Evolutionary conservation across 2,329 filamentous ascomycete species (phyloP), one percentile per base, ranked within the genome.

Genomic region (Aspergillus jensenii): DNA sequence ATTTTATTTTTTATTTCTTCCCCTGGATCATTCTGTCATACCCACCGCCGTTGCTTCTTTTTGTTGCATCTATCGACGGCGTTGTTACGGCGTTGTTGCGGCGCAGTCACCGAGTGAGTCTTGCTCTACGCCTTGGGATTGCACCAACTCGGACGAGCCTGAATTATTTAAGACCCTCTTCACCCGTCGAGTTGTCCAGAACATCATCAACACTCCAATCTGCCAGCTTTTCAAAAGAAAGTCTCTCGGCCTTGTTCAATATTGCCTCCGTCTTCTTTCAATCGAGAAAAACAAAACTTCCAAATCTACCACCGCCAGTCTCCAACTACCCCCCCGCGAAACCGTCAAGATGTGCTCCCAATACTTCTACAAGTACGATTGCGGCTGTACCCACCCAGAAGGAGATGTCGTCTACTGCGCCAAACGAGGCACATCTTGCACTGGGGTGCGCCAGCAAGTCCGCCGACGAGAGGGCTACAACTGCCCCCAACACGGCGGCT

Each of bases 341-440:
- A 41, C 23, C 27, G 21, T 35, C 45, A 54, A 46, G 15, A 76
- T 75, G 74, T 76, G 74, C 54, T 73, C 70, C 2, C 59, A 72
- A 52, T 76, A 75, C 59, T 71, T 72, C 54, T 68, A 67, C 62
- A 63, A 73, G 45, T 76, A 73, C 59, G 72, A 71, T 60, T 76
- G 73, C 58, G 73, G 73, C 41, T 76, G 73, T 62, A 66, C 65
- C 41, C 56, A 70, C 45, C 64, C 68, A 19, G 70, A 74, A 53
- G 69, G 64, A 4, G 71, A 68, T n/a, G 65, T 74, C 4, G 71
- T 75, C 35, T 65, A 63, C 49, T 76, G 74, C 58, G 70, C 70
- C 31, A 68, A 70, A 56, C 63, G 67, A 58, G 71, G 70, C 51
- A 71, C 69, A 23, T 62, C 61, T 45, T 73, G 70, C 62, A 61